phyloP scores from a whole-genome alignment of 345 rosid species.

The Corymbia maculata region DNA sequence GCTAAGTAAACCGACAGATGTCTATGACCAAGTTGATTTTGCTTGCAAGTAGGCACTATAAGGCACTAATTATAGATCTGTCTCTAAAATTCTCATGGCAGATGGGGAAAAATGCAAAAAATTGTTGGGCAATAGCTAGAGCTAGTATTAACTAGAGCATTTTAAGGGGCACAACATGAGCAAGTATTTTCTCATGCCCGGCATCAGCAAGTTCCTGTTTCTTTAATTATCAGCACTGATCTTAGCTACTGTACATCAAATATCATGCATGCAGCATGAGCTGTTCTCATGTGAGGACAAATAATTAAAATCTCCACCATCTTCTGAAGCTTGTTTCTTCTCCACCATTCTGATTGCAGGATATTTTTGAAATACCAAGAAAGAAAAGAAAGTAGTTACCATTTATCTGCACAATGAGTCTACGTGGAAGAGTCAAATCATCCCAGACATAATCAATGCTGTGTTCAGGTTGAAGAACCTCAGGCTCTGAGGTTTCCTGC shows the following conservation, averaged over 20 bases:
- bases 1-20: background rate
- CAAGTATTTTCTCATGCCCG: background rate
- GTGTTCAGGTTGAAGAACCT: constrained; percentile 67
- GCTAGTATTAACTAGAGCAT: background rate
- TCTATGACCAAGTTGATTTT: background rate
- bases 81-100: background rate
- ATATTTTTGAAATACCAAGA: background rate
- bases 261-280: background rate
- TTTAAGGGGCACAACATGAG: background rate
- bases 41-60: background rate
- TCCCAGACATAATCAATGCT: constrained; percentile 81
- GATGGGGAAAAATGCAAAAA: background rate
- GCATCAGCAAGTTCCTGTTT: background rate
- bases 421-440: constrained; percentile 83
- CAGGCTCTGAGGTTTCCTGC: constrained; percentile 74
- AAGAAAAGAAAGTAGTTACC: constrained; percentile 26
- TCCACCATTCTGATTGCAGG: background rate
- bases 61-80: background rate
- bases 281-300: background rate
- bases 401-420: constrained; percentile 58
- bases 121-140: background rate
- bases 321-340: background rate
- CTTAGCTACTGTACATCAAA: background rate
- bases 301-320: background rate
- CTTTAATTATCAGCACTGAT: background rate